phyloP scores from a whole-genome alignment of 2,329 filamentous ascomycete species.

The Ophioceras dolichostomum region DNA sequence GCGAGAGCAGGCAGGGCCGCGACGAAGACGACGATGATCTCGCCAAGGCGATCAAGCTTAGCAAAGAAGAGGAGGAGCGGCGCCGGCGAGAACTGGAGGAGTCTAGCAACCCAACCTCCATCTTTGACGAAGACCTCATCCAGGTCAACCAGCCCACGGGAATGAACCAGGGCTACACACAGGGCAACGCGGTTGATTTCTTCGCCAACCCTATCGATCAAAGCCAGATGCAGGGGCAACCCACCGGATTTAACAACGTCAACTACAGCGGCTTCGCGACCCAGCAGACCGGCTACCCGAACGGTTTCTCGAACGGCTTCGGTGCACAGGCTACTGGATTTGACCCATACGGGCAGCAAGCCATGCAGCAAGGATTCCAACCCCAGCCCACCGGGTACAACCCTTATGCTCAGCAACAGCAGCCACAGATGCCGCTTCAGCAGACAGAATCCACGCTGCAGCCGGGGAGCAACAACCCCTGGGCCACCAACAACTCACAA shows the following conservation, averaged over 20 bases:
- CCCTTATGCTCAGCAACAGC: slow-evolving; percentile 23
- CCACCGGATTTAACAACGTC: slow-evolving; percentile 56
- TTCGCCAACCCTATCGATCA: slow-evolving; percentile 88
- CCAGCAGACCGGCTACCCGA: slow-evolving; percentile 39
- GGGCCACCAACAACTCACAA: slow-evolving; percentile 54
- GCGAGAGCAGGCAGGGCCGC: slow-evolving; percentile 46
- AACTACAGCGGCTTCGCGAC: slow-evolving; percentile 41
- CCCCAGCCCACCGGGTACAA: slow-evolving; percentile 31
- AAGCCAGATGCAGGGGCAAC: slow-evolving; percentile 63
- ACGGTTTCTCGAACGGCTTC: slow-evolving; percentile 60
- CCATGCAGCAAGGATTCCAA: slow-evolving; percentile 28
- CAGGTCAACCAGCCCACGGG: slow-evolving; percentile 61
- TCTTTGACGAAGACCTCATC: slow-evolving; percentile 73
- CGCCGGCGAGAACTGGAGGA: slow-evolving; percentile 79
- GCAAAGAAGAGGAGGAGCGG: slow-evolving; percentile 86
- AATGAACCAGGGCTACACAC: slow-evolving; percentile 94
- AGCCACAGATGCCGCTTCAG: slow-evolving; percentile 23
- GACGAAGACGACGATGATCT: slow-evolving; percentile 67
- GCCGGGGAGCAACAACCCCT: slow-evolving; percentile 88
- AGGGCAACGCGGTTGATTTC: slow-evolving; percentile 93
- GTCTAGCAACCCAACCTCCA: slow-evolving; percentile 58
- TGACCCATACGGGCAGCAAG: slow-evolving; percentile 54
- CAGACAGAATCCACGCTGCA: slow-evolving; percentile 50
- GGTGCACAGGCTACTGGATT: slow-evolving; percentile 54
- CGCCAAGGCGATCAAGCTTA: slow-evolving; percentile 88